Base-by-base conservation (phyloP, 164 flowering plant species). In the Vitis rupestris region DNA sequence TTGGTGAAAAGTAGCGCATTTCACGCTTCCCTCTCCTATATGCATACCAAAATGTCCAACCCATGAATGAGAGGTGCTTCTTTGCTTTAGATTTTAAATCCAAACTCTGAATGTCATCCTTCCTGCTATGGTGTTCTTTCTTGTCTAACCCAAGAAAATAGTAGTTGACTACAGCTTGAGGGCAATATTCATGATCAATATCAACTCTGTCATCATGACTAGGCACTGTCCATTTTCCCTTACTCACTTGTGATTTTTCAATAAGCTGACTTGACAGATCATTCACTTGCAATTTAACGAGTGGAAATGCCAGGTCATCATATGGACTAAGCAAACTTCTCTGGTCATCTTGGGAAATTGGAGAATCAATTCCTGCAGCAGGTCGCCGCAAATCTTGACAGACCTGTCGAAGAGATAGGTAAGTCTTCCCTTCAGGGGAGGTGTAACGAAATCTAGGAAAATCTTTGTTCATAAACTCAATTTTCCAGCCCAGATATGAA, bases 401-500 rank as follows among this genome's bases (percentile, higher is more conserved):
- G 16, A 78, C 76, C 68, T 74, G 29, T 23, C 8, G 50, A 63
- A 90, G 87, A 59, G 93, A 83, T 66, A 70, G 50, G 68, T 71
- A 78, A 11, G 1, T 3, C 68, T 74, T 72, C 10, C 84, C 88
- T 49, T 62, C 64, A 55, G 90, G 93, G 13, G 93, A 78, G 8
- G 16, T 66, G 64, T 87, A 90, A 30, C 88, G 83, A 2, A 71
- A 0, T 68, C 81, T 77, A 7, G 8, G 13, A 7, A 0, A 10
- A 1, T 10, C 29, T 12, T 59, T 57, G 62, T 77, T 69, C n/a
- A 1, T 48, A 55, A 5, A 72, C 23, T 89, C 87, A 54, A 89
- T 75, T 65, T 79, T 83, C 94, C 96, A 94, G 50, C 90, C 90
- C 71, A 83, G 9, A 72, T 71, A 67, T n/a, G 49, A 65, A 49